Evolutionary conservation across 2,329 filamentous ascomycete species (phyloP).

Genomic region (Venturia aucupariae): DNA sequence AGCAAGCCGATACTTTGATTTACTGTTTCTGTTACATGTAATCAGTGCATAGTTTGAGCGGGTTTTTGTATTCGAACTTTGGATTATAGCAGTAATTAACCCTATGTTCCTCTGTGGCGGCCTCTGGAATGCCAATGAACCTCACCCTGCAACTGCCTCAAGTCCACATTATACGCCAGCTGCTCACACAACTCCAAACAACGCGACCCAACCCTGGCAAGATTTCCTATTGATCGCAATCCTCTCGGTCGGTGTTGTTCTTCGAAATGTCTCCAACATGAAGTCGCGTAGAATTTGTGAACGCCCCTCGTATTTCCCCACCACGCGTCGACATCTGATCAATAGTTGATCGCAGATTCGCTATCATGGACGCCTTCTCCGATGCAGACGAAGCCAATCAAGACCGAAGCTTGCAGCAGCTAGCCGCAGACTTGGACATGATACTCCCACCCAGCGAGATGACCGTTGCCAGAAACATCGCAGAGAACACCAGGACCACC

Average conservation of each 20-base stretch:
- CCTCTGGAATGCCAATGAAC: too few species aligned
- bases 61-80: background rate
- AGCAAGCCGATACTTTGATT: too few species aligned
- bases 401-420: conserved; percentile 7
- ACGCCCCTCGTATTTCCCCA: background rate
- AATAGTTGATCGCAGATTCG: background rate
- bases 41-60: background rate
- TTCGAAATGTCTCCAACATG: background rate
- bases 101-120: background rate
- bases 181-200: background rate
- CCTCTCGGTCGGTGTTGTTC: background rate
- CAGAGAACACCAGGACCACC: conserved; percentile 5
- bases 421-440: conserved; percentile 11
- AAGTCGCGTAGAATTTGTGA: background rate
- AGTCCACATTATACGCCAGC: background rate
- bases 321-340: conserved; percentile 1
- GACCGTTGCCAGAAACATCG: background rate
- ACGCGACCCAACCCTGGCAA: background rate
- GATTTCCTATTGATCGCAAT: background rate
- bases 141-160: too few species aligned
- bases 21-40: background rate
- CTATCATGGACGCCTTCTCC: background rate
- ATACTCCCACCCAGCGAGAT: conserved; percentile 9
- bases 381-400: background rate
- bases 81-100: background rate